phyloP scores from a whole-genome alignment of 2,329 filamentous ascomycete species.

The Botrytis byssoidea region DNA sequence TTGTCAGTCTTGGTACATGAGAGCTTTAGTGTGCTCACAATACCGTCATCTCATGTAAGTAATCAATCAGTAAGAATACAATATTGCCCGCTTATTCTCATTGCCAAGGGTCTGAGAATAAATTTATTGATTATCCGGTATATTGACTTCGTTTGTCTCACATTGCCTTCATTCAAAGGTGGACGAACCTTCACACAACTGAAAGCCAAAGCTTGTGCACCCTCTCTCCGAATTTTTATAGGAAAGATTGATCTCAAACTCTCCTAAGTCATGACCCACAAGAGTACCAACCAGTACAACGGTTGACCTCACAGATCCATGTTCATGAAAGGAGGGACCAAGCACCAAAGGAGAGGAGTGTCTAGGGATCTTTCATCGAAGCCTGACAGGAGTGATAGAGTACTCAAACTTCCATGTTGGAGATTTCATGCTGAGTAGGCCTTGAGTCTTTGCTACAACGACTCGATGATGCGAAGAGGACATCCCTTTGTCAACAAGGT shows the following conservation, averaged over 20 bases:
- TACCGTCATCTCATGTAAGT: not conserved
- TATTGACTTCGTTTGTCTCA: not conserved
- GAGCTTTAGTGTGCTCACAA: not conserved
- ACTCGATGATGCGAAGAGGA: not conserved
- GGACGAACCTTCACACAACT: not conserved
- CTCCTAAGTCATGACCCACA: not conserved
- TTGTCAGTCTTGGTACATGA: not conserved
- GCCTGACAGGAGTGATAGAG: constrained; percentile 44
- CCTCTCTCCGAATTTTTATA: not conserved
- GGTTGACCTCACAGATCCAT: not conserved
- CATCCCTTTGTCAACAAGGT: not conserved
- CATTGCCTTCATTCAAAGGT: not conserved
- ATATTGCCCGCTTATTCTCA: not conserved
- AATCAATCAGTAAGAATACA: not conserved
- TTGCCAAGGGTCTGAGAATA: not conserved
- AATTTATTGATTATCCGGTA: too few species aligned
- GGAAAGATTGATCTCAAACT: not conserved
- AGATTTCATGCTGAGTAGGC: not conserved
- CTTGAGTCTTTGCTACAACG: not conserved
- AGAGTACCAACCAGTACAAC: too few species aligned
- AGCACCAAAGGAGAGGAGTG: constrained; percentile 62
- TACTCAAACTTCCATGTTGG: not conserved
- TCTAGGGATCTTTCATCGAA: constrained; percentile 62
- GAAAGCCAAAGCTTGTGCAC: not conserved
- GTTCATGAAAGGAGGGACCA: not conserved